Evolutionary conservation across 2,329 filamentous ascomycete species (phyloP).

Genomic region (Microsporum canis): DNA sequence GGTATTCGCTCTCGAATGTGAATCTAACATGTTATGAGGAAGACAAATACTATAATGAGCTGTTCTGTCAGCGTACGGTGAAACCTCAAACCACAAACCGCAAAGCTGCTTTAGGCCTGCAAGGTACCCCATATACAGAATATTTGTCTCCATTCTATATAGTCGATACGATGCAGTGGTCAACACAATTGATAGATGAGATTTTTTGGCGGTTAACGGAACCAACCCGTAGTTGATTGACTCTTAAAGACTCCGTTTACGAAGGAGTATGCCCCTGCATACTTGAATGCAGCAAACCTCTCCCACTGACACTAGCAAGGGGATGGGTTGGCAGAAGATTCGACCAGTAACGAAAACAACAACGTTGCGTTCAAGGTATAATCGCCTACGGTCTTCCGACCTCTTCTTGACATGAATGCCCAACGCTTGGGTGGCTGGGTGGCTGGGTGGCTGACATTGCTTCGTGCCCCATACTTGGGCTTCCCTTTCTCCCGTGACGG

Average conservation of each 20-base stretch:
- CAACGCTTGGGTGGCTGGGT: neutral
- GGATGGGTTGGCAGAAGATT: neutral
- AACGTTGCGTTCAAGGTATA: neutral
- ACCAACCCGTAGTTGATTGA: neutral
- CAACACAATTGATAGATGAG: neutral
- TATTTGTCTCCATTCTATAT: neutral
- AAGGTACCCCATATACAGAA: neutral
- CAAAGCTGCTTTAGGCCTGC: neutral
- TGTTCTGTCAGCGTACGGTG: too few species aligned
- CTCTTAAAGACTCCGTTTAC: neutral
- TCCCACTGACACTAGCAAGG: neutral
- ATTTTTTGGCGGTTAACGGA: neutral
- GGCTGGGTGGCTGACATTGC: neutral
- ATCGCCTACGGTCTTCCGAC: neutral
- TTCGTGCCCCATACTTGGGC: neutral
- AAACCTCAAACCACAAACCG: neutral
- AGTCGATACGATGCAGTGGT: neutral
- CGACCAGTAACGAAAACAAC: neutral
- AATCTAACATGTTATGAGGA: too few species aligned
- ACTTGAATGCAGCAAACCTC: neutral
- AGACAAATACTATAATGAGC: too few species aligned
- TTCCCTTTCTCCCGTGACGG: neutral
- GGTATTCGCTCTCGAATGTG: too few species aligned
- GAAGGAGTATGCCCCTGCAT: neutral
- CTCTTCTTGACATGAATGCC: neutral